phyloP scores from a whole-genome alignment of 306 rosid genomes.

The Pyrus betulifolia region DNA sequence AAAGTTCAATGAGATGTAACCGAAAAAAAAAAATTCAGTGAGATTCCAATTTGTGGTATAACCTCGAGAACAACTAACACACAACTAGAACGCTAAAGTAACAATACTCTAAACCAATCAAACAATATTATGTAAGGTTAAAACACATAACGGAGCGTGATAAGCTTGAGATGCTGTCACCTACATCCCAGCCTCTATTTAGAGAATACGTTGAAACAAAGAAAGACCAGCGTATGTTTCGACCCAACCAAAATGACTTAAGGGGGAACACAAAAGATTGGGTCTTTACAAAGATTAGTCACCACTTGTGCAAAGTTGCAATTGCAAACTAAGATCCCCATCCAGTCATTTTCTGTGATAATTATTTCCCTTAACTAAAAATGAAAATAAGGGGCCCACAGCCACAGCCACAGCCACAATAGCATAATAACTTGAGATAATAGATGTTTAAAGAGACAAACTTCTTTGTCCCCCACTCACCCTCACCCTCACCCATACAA shows the following conservation, averaged over 20 bases:
- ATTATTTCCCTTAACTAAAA: background rate
- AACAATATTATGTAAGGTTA: too few relatives aligned
- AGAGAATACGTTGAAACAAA: background rate
- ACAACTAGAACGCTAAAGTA: too few relatives aligned
- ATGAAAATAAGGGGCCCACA: constrained; percentile 10
- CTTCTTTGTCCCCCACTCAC: constrained; percentile 30
- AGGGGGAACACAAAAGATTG: background rate
- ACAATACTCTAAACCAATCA: too few relatives aligned
- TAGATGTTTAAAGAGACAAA: constrained; percentile 1
- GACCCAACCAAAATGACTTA: constrained; percentile 14
- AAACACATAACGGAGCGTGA: too few relatives aligned
- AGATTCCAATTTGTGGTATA: background rate
- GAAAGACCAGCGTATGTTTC: constrained; percentile 8
- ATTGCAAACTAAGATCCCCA: constrained; percentile 10
- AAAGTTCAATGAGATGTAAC: background rate
- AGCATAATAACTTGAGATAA: constrained; percentile 9
- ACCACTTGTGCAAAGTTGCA: background rate
- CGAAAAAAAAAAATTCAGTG: background rate
- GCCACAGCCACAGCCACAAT: background rate
- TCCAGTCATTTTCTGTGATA: constrained; percentile 16
- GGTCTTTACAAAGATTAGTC: background rate
- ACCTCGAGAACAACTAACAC: too few relatives aligned
- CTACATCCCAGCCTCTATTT: too few relatives aligned
- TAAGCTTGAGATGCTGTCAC: too few relatives aligned
- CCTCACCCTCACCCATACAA: background rate